Base-by-base conservation (phyloP, 345 rosid species). In the Lumnitzera racemosa region DNA sequence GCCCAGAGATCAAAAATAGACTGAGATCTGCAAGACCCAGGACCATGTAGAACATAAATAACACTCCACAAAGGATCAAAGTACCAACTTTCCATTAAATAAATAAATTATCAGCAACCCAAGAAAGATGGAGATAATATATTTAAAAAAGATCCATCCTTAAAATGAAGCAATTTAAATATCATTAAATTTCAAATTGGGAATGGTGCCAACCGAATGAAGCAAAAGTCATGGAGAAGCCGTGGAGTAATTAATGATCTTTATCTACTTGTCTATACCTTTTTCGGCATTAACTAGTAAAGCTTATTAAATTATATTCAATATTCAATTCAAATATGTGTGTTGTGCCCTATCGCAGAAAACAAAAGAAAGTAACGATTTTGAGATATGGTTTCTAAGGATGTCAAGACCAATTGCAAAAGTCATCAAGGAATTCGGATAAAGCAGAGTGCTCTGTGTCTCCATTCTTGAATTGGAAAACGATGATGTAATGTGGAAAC, bases 141-240 rank as follows among this genome's bases (percentile, higher is more conserved):
- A 36, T 36, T 36, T 9, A 36, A 36, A 36, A 29, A 36, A 36
- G 11, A 36, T 36, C 9, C 43, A 36, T 7, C 43, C 7, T 36
- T 36, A 36, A 36, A 6, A 36, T 9, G 25, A 47, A 48, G 36
- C 13, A 29, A 15, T 36, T 46, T 12, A 17, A 46, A 61, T 47
- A 49, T 4, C 2, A 15, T 12, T 23, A 55, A 24, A 15, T 27
- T 51, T 27, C 24, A 47, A 25, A 17, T 65, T 11, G 69, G 74
- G 49, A 66, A 66, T 11, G 50, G 51, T 51, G 47, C 58, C 70
- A 56, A 73, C 78, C 72, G 76, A 74, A 64, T 58, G 58, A 29
- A 50, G 63, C 54, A 64, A 13, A n/a, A 53, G 72, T 58, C 69
- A 64, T 48, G 75, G 53, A 49, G 41, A 56, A 50, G 56, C 53